Conservation (phyloP, 352 stramenopile genomes). For the Peronosclerospora sorghi region DNA sequence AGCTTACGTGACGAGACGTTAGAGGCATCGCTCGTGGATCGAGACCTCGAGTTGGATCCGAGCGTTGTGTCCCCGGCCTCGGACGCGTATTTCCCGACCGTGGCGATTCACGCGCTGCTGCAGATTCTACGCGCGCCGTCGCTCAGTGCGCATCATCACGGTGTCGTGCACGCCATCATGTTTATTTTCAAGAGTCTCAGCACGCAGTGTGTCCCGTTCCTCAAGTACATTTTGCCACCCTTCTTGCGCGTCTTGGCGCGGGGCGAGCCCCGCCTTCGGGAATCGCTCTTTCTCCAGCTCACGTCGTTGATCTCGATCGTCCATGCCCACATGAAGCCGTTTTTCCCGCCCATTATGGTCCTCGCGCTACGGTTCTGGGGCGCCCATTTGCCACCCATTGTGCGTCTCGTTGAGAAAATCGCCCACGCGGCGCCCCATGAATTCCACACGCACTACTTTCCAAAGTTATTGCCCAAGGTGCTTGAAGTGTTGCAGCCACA, state of each 20-base stretch:
- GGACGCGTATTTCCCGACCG: slow-evolving; percentile 95
- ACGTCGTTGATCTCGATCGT: slow-evolving; percentile 94
- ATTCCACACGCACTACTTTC: slow-evolving; percentile 82
- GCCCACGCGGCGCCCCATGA: slow-evolving; percentile 57
- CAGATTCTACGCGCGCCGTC: slow-evolving; percentile 93
- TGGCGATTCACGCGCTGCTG: slow-evolving; percentile 94
- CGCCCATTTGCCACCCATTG: slow-evolving; percentile 92
- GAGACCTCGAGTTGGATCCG: slow-evolving; percentile 53
- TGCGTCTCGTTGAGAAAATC: slow-evolving; percentile 91
- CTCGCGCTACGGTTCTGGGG: slow-evolving; percentile 94
- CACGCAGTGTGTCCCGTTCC: slow-evolving; percentile 91
- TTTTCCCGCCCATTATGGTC: slow-evolving; percentile 94
- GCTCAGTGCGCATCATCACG: slow-evolving; percentile 91
- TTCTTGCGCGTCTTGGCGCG: slow-evolving; percentile 90
- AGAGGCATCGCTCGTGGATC: slow-evolving; percentile 58
- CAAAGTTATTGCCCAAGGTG: slow-evolving; percentile 79
- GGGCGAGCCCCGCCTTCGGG: slow-evolving; percentile 86
- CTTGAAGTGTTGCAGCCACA: slow-evolving; percentile 77
- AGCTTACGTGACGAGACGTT: slow-evolving; percentile 32
- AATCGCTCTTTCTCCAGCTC: slow-evolving; percentile 95
- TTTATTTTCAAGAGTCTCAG: slow-evolving; percentile 98
- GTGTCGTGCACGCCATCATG: slow-evolving; percentile 97
- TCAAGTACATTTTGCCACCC: slow-evolving; percentile 95
- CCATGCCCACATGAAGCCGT: slow-evolving; percentile 91
- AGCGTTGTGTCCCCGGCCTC: slow-evolving; percentile 57